Conservation (phyloP, 2,329 filamentous ascomycete species). For the Talaromyces rugulosus region DNA sequence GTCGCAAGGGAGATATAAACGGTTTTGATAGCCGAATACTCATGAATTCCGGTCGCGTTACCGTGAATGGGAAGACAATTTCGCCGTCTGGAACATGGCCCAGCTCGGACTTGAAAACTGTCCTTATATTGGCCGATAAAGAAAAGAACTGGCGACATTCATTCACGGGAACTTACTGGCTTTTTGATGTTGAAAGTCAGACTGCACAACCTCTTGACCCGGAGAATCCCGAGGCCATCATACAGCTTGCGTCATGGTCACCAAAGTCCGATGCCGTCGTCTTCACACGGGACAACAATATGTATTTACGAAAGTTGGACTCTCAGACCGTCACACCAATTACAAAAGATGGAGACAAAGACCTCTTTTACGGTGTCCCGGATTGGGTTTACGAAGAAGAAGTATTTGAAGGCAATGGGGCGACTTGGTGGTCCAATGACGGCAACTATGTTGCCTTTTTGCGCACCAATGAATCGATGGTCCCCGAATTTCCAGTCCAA, state of each 20-base stretch:
- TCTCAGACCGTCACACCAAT: constrained; percentile 63
- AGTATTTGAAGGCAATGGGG: constrained; percentile 72
- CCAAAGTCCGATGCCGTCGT: constrained; percentile 80
- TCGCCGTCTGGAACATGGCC: constrained; percentile 64
- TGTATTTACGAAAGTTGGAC: constrained; percentile 70
- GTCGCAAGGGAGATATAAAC: constrained; percentile 43
- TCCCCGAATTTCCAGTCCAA: constrained; percentile 87
- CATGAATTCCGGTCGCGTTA: constrained; percentile 66
- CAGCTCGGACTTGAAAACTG: constrained; percentile 78
- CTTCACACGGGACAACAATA: constrained; percentile 88
- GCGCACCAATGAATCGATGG: constrained; percentile 85
- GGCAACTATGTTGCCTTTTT: constrained; percentile 88
- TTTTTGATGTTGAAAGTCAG: constrained; percentile 84
- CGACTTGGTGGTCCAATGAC: constrained; percentile 93
- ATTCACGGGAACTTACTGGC: constrained; percentile 79
- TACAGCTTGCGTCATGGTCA: constrained; percentile 88
- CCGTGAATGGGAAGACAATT: constrained; percentile 53
- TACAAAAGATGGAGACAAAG: constrained; percentile 77
- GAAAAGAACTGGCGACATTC: constrained; percentile 87
- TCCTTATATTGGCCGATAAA: constrained; percentile 70
- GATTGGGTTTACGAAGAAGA: constrained; percentile 97
- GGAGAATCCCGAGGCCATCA: constrained; percentile 55
- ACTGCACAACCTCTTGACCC: constrained; percentile 73
- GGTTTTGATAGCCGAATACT: constrained; percentile 60
- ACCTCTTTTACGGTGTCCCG: constrained; percentile 92